Evolutionary conservation across 2,329 filamentous ascomycete species (phyloP).

Genomic region (Phaeosphaeriaceae sp.): DNA sequence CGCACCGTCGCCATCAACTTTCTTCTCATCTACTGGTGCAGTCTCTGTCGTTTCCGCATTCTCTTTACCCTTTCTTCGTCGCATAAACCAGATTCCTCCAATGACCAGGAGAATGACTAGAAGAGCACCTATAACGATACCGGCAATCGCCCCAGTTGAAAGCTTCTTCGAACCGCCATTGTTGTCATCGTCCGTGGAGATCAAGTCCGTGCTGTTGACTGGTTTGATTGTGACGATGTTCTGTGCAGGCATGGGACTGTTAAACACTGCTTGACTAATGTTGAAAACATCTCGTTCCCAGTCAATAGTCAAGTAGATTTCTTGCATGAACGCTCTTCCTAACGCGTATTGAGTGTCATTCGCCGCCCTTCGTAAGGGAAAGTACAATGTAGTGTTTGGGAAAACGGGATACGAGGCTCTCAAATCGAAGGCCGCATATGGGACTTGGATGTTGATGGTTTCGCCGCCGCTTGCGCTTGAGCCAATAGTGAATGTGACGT

Average conservation of each 20-base stretch:
- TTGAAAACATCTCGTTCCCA: constrained; percentile 56
- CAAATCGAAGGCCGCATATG: constrained; percentile 56
- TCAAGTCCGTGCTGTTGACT: neutral
- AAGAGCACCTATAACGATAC: constrained; percentile 6
- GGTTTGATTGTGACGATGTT: constrained; percentile 36
- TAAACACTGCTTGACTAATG: constrained; percentile 47
- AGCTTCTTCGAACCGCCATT: neutral
- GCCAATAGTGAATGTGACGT: constrained; percentile 6
- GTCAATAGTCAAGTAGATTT: constrained; percentile 61
- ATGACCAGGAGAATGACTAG: neutral
- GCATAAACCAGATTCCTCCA: constrained; percentile 2
- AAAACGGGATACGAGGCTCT: constrained; percentile 51
- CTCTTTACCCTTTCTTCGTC: neutral
- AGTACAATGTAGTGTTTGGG: constrained; percentile 65
- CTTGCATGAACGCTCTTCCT: constrained; percentile 69
- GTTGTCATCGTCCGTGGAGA: neutral
- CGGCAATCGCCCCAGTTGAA: constrained; percentile 6
- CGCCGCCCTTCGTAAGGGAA: constrained; percentile 66
- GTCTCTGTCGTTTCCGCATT: neutral
- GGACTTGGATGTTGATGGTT: constrained; percentile 50
- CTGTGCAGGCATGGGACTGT: constrained; percentile 13
- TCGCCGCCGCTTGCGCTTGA: constrained; percentile 19
- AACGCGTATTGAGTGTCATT: constrained; percentile 62
- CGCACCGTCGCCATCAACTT: neutral
- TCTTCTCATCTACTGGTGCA: neutral